Evolutionary conservation across 768 basidiomycete species (phyloP), one percentile per base, ranked within the genome.

Genomic region (Dictyophora rubrovolvata): DNA sequence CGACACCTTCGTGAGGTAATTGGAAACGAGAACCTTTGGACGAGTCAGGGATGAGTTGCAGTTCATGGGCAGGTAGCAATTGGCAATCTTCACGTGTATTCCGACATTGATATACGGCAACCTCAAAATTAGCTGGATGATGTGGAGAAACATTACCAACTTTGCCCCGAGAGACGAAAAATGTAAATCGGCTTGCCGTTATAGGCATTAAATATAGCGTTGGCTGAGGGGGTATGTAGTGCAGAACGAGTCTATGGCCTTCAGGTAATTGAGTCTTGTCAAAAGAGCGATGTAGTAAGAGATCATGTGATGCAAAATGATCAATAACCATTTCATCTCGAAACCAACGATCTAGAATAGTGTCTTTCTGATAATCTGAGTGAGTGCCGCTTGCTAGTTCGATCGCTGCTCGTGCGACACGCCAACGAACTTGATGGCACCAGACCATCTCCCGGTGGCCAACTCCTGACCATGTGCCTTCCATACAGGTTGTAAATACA

Each of bases 381-480:
- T 71, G 63, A 2, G 59, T 37, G 5, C 66, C 59, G n/a, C 62
- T 66, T 1, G 79, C 79, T 11, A 89, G 72, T 65, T 91, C 89
- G 6, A 97, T 72, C 22, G 85, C 84, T 18, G 84, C 82, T 55
- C 89, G 78, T 16, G 93, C 93, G 35, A 95, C 75, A 21, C 84
- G 81, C 87, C 87, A 91, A 46, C 96, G 86, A 10, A 97, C 85
- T 71, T 99, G 96, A 70, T 97, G 91, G 68, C 96, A 98, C 96
- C 96, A 99, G 4, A 98, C 92, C 82, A 97, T 94, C 61, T 90
- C 94, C 47, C 84, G 84, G 69, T 99, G 96, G 22, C 94, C 95
- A 5, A 97, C 89, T 1, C 92, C 91, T 1, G 94, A 91, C 89
- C 93, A 95, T 1, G 86, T 81, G n/a, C 91, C 90, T 52, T 94